Percentiles rank a stretch among this genome's conserved stretches.
These are phyloP conservation scores for Thamnidium elegans DNA, from an alignment of 192 early-diverging fungal species.

Conservation along the genomic window DNA sequence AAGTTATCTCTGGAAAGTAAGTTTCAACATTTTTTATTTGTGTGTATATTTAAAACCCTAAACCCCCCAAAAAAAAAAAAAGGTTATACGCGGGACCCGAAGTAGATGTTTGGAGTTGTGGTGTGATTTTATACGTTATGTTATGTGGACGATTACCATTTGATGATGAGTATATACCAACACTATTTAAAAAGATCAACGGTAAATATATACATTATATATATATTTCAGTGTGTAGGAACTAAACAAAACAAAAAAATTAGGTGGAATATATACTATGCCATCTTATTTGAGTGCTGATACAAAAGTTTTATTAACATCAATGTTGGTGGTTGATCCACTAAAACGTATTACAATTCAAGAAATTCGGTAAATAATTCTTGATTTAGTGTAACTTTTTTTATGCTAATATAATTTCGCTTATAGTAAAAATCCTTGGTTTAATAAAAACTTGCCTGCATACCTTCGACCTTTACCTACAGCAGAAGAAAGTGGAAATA, in stretches of 20 bases:
- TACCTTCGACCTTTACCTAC: slow-evolving; percentile 85
- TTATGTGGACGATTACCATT: slow-evolving; percentile 60
- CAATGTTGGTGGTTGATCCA: slow-evolving; percentile 96
- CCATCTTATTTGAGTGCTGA: slow-evolving; percentile 85
- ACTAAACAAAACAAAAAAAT: no score
- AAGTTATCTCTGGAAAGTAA: slow-evolving; percentile 81
- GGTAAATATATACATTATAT: slow-evolving; percentile 34
- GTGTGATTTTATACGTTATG: slow-evolving; percentile 58
- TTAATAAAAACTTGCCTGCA: slow-evolving; percentile 85
- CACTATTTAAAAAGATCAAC: slow-evolving; percentile 92
- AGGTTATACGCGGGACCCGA: slow-evolving; percentile 88
- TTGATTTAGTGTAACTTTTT: neutral
- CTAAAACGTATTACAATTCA: slow-evolving; percentile 91
- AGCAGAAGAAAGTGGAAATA: slow-evolving; percentile 60
- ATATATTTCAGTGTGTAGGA: neutral
- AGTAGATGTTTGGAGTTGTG: slow-evolving; percentile 97
- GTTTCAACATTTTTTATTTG: neutral
- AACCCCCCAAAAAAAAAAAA: neutral
- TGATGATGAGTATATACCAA: slow-evolving; percentile 89
- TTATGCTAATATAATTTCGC: neutral
- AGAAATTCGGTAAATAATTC: slow-evolving; percentile 58
- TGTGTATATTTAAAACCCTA: neutral
- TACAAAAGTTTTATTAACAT: slow-evolving; percentile 75
- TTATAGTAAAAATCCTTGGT: slow-evolving; percentile 84
- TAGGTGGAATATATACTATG: slow-evolving; percentile 88